These are phyloP conservation scores for Lipomyces yamanashiensis DNA, from an alignment of 805 yeast genomes.

Conservation along the genomic window DNA sequence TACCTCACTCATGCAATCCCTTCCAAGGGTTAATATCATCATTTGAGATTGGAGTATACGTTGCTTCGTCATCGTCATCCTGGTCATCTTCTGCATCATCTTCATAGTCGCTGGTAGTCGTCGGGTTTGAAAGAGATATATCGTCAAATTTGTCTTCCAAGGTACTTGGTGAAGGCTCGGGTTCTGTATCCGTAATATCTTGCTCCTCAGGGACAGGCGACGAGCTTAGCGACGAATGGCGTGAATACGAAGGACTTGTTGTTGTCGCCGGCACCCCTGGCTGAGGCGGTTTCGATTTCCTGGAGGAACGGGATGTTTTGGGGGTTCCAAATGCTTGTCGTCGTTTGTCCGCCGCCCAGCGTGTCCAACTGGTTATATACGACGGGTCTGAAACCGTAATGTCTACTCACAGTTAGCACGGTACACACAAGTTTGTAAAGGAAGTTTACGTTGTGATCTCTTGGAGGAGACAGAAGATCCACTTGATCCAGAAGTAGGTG, in stretches of 20 bases:
- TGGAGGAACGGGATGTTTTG: background rate
- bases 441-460: slow-evolving; percentile 18
- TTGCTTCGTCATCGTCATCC: slow-evolving; percentile 23
- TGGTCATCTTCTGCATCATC: slow-evolving; percentile 16
- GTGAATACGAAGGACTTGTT: background rate
- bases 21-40: slow-evolving; percentile 30
- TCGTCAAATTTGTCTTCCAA: slow-evolving; percentile 2
- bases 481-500: slow-evolving; percentile 9
- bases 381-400: slow-evolving; percentile 22
- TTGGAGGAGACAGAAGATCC: slow-evolving; percentile 18
- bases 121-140: background rate
- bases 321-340: slow-evolving; percentile 23
- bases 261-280: background rate
- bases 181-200: background rate
- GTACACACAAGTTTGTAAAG: background rate
- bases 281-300: background rate
- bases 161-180: background rate
- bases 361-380: slow-evolving; percentile 22
- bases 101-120: background rate
- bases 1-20: background rate
- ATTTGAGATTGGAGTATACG: slow-evolving; percentile 11
- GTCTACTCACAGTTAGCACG: slow-evolving; percentile 11
- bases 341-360: slow-evolving; percentile 36
- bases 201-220: background rate
- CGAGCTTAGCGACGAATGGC: background rate